Percentiles rank a stretch among this genome's conserved stretches.
Conservation (phyloP, 2,329 filamentous ascomycete species). For the Akanthomyces dipterigenus region DNA sequence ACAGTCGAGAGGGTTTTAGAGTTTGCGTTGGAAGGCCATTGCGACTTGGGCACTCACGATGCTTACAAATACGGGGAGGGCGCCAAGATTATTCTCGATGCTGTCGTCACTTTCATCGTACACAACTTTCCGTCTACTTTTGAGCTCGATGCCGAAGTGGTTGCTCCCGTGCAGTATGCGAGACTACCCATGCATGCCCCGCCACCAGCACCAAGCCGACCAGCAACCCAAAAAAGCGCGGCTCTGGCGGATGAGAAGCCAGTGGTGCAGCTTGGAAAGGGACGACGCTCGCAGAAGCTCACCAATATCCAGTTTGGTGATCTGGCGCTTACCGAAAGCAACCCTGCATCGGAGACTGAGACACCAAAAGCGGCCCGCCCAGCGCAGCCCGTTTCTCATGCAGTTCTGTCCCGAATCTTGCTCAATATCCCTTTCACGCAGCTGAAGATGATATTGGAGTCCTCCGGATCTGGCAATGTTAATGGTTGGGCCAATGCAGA, state of each 20-base stretch:
- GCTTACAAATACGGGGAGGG: constrained; percentile 46
- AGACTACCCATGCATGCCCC: constrained; percentile 30
- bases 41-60: constrained; percentile 32
- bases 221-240: constrained; percentile 12
- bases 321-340: constrained; percentile 34
- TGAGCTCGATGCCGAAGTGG: constrained; percentile 43
- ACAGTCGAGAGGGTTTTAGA: constrained; percentile 54
- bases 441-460: constrained; percentile 60
- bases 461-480: constrained; percentile 42
- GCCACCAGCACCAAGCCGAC: constrained; percentile 13
- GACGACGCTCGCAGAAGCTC: constrained; percentile 44
- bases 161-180: constrained; percentile 29
- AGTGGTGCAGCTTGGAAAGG: constrained; percentile 28
- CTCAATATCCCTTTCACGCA: constrained; percentile 63
- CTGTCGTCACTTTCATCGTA: constrained; percentile 52
- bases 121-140: constrained; percentile 55
- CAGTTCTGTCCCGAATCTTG: constrained; percentile 57
- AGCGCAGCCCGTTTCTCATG: constrained; percentile 31
- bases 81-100: constrained; percentile 47
- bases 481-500: constrained; percentile 44
- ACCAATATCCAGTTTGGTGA: constrained; percentile 68
- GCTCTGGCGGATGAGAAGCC: constrained; percentile 29
- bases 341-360: constrained; percentile 23
- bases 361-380: constrained; percentile 17
- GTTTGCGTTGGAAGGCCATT: constrained; percentile 43